A percentile compares a stretch with the other conserved stretches of the same genome.
phyloP scores from a whole-genome alignment of 495 filamentous ascomycete species.

The Rhypophila decipiens region DNA sequence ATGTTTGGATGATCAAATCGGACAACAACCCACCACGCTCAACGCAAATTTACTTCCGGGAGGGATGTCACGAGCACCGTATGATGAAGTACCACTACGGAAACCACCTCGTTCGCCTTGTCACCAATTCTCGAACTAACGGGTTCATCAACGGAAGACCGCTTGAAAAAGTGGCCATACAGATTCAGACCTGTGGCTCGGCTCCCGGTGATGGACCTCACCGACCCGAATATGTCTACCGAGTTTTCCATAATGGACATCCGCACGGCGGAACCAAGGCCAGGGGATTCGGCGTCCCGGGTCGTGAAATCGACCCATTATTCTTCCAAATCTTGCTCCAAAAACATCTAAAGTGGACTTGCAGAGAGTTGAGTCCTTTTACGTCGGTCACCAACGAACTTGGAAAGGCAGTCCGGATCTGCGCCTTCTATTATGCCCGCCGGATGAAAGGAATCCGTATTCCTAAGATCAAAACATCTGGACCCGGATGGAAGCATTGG shows the following conservation, averaged over 20 bases:
- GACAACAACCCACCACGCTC: neutral
- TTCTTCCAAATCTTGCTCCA: conserved; percentile 1
- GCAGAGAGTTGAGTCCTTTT: conserved; percentile 1
- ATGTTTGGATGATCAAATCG: neutral
- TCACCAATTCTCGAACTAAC: neutral
- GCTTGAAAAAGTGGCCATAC: neutral
- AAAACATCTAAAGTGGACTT: neutral
- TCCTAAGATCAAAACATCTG: neutral
- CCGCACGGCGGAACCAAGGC: neutral
- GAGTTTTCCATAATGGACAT: neutral
- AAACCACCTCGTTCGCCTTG: neutral
- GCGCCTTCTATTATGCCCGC: neutral
- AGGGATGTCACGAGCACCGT: neutral
- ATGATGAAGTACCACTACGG: neutral
- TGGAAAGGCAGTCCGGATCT: neutral
- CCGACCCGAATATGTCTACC: neutral
- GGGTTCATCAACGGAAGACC: neutral
- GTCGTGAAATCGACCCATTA: neutral
- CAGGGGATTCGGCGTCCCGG: neutral
- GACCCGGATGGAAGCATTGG: neutral
- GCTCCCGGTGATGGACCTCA: no score
- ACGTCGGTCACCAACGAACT: neutral
- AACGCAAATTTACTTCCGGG: neutral
- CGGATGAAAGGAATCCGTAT: neutral
- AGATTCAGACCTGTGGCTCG: neutral